Percentiles rank a stretch among this genome's conserved stretches.
These are phyloP conservation scores for Erythrobasidium hasegawianum DNA, from an alignment of 1,284 basidiomycete genomes.

Conservation along the genomic window DNA sequence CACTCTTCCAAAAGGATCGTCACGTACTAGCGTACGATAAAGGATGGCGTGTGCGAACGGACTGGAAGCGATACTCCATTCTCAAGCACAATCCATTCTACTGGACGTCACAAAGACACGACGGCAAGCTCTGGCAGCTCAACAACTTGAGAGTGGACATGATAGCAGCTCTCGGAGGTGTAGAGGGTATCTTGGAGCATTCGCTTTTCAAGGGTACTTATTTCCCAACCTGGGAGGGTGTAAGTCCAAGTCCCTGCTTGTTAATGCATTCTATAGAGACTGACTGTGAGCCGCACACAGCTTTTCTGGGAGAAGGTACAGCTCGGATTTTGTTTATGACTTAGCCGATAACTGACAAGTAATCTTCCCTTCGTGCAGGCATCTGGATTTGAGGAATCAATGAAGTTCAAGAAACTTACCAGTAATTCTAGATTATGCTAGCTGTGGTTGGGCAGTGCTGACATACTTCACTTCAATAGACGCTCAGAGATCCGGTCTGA, in stretches of 20 bases:
- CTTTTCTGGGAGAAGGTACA: no score
- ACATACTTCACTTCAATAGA: not conserved
- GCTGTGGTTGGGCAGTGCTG: not conserved
- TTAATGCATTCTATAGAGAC: not conserved
- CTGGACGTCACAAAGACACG: not conserved
- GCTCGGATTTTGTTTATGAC: no score
- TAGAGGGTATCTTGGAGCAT: constrained; percentile 87
- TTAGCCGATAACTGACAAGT: no score
- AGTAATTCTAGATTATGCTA: constrained; percentile 52
- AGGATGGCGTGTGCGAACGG: constrained; percentile 67
- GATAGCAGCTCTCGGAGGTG: constrained; percentile 83
- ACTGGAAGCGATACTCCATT: constrained; percentile 97
- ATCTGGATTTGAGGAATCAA: constrained; percentile 59
- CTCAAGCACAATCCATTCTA: constrained; percentile 55
- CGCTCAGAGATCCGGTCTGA: constrained; percentile 91
- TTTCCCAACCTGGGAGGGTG: constrained; percentile 52
- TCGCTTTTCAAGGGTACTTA: constrained; percentile 79
- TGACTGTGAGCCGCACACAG: not conserved
- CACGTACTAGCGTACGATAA: constrained; percentile 76
- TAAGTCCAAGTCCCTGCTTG: constrained; percentile 18
- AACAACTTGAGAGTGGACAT: constrained; percentile 99
- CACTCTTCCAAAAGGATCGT: constrained; percentile 68
- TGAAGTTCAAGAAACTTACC: constrained; percentile 73
- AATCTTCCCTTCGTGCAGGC: no score
- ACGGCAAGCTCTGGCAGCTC: constrained; percentile 95